A percentile compares a stretch with the other conserved stretches of the same genome.
These are phyloP conservation scores for Ceratocystis alfenasii DNA, from an alignment of 2,329 filamentous ascomycete genomes.

Conservation along the genomic window DNA sequence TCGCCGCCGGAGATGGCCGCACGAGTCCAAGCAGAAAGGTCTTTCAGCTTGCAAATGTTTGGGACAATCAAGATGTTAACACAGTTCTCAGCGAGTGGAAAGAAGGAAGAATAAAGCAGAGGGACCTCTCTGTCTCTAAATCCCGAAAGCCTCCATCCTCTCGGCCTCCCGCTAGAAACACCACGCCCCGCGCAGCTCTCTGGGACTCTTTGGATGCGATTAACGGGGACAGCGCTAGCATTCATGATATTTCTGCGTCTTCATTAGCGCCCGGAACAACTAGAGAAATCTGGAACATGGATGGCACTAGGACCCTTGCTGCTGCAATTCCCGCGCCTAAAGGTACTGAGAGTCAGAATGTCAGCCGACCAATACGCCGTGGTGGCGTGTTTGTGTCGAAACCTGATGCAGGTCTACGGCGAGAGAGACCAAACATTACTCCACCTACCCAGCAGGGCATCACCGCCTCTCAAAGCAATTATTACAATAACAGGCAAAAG, in stretches of 20 bases:
- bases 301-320: conserved; percentile 30
- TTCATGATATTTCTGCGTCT: background rate
- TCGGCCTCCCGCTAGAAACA: background rate
- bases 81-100: conserved; percentile 45
- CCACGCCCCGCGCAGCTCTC: background rate
- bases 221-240: background rate
- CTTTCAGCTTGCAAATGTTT: conserved; percentile 49
- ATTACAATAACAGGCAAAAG: background rate
- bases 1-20: conserved; percentile 39
- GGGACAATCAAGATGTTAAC: conserved; percentile 47
- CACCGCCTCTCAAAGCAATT: background rate
- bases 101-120: conserved; percentile 35
- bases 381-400: conserved; percentile 14
- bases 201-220: background rate
- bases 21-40: conserved; percentile 43
- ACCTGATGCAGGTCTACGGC: conserved; percentile 14
- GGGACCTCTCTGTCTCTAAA: conserved; percentile 13
- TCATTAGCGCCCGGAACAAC: background rate
- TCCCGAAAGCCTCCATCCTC: background rate
- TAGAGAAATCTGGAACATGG: conserved; percentile 29
- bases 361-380: background rate
- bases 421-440: background rate
- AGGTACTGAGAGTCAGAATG: background rate
- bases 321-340: conserved; percentile 21
- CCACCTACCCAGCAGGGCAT: background rate